Percentiles rank a stretch among this genome's conserved stretches.
phyloP scores from a whole-genome alignment of 345 rosid genomes.

The Eutrema japonicum region DNA sequence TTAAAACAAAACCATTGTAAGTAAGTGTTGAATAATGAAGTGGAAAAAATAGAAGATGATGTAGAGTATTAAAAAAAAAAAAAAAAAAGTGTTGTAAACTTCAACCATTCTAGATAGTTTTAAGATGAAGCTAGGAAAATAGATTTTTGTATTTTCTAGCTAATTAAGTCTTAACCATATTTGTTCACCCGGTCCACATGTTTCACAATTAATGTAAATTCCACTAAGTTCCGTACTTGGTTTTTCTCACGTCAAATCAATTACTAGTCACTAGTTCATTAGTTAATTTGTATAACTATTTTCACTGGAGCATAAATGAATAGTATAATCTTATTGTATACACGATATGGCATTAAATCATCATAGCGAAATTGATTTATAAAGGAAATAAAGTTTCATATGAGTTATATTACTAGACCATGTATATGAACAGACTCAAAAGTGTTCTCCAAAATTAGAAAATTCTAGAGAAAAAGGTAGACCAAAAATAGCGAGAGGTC shows the following conservation, averaged over 20 bases:
- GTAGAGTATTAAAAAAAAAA: no score
- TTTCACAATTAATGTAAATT: no score
- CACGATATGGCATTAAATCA: not conserved
- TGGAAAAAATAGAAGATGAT: no score
- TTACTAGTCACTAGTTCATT: not conserved
- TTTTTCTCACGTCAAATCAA: not conserved
- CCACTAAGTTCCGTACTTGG: not conserved
- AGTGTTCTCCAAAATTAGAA: slow-evolving; percentile 4
- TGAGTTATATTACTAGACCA: not conserved
- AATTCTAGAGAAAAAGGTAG: not conserved
- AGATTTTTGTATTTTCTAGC: no score
- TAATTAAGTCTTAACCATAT: no score
- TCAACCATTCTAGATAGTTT: no score
- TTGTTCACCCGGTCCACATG: no score
- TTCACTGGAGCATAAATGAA: no score
- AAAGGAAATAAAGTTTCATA: not conserved
- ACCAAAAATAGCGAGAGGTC: slow-evolving; percentile 40
- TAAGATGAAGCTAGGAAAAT: no score
- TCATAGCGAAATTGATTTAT: not conserved
- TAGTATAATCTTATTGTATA: not conserved
- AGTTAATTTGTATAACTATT: not conserved
- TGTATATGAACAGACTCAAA: slow-evolving; percentile 3
- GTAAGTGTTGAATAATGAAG: no score
- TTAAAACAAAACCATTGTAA: no score
- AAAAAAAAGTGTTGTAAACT: no score